Evolutionary conservation across 148 eudicot species (phyloP), one percentile per base, ranked within the genome.

Genomic region (Spergularia marina): DNA sequence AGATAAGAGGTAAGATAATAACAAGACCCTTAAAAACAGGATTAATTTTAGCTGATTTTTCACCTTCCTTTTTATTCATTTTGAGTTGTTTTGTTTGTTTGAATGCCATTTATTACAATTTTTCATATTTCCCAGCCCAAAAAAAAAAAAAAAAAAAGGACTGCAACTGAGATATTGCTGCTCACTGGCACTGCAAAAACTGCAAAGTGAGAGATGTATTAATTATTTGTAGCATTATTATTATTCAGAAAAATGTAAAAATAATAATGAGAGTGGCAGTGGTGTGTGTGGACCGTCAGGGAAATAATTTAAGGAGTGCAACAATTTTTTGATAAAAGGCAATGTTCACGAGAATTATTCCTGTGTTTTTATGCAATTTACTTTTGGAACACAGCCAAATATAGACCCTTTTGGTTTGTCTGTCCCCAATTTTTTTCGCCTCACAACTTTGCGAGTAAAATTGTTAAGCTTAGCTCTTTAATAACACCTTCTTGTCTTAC

Each of bases 291-390:
- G 66, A 25, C 66, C 62, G 20, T 58, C 10, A 10, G 12, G 62
- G 25, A 58, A 58, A 55, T 17, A 14, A 55, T 14, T 14, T 14
- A 55, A 10, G 30, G 21, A 23, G 20, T 7, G 25, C 21, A 58
- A 21, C 20, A n/a, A 40, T 18, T 44, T 66, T 41, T 39, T 62
- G 44, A 62, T 66, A 41, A 66, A 66, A 66, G 53, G 67, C 53
- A 41, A 41, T 66, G 25, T 66, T 66, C 70, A 66, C 54, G 70
- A 66, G 70, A 66, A 66, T n/a, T 11, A 47, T 41, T 40, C 53
- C 18, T 66, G 62, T 66, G 23, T 66, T 66, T 66, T 66, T 41
- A 17, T 44, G 53, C 21, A 66, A 66, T 66, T 66, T 41, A 30
- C 36, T 30, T 30, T 0, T 30, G 36, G 36, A 30, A 30, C 36